These are phyloP conservation scores for Atalantia buxifolia DNA, from an alignment of 345 rosid species.

Conservation along the genomic window DNA sequence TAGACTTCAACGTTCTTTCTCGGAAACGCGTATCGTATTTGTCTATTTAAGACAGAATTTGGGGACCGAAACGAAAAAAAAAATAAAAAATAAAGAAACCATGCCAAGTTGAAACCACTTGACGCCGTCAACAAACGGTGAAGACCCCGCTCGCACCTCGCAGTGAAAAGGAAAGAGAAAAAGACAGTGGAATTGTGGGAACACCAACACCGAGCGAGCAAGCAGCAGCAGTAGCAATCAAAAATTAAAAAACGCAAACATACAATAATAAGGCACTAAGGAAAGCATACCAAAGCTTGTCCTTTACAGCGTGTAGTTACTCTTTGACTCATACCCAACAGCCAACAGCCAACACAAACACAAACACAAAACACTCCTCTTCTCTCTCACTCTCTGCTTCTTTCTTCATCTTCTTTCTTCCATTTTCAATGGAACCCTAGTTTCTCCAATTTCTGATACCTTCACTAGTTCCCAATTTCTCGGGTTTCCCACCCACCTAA, in stretches of 20 bases:
- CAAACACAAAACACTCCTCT: not conserved
- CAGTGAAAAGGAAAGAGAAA: not conserved
- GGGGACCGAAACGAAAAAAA: not conserved
- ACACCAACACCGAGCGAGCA: not conserved
- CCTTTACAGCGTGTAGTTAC: conserved; percentile 48
- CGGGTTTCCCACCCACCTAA: conserved; percentile 1
- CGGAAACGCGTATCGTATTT: too few species aligned
- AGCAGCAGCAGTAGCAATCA: not conserved
- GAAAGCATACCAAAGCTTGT: not conserved
- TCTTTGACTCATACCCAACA: conserved; percentile 30
- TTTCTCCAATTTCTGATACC: not conserved
- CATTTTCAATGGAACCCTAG: conserved; percentile 20
- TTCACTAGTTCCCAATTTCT: conserved; percentile 9
- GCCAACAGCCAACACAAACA: conserved; percentile 37
- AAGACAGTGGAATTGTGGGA: not conserved
- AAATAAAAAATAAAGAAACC: not conserved
- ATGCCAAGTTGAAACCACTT: not conserved
- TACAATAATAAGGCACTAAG: not conserved
- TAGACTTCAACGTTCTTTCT: not conserved
- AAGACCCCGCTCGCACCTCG: not conserved
- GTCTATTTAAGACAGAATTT: not conserved
- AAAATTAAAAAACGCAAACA: not conserved
- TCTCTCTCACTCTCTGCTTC: not conserved
- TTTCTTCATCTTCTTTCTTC: not conserved
- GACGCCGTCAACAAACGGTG: not conserved